Evolutionary conservation across 2,329 filamentous ascomycete species (phyloP).

Genomic region (Fusarium chaquense): DNA sequence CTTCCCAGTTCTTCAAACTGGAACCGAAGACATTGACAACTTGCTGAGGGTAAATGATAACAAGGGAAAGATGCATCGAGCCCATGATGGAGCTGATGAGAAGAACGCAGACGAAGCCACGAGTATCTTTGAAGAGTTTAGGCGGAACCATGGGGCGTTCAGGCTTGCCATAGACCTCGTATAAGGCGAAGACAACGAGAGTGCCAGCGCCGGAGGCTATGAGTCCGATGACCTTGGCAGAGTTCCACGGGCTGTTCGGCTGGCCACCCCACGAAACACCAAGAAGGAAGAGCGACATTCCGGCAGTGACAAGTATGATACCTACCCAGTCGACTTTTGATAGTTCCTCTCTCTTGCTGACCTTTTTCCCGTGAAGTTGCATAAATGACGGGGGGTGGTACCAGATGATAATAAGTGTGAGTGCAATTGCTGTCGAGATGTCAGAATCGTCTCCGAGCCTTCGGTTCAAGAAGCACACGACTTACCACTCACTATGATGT

Average conservation of each 20-base stretch:
- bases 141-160: background rate
- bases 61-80: background rate
- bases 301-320: background rate
- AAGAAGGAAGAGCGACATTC: background rate
- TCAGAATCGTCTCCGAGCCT: background rate
- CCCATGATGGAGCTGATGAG: background rate
- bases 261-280: background rate
- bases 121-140: accelerated
- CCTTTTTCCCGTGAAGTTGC: background rate
- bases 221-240: background rate
- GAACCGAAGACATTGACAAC: background rate
- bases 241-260: background rate
- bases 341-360: background rate
- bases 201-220: background rate
- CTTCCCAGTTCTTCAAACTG: background rate
- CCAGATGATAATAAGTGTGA: background rate
- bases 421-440: background rate
- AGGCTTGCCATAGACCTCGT: background rate
- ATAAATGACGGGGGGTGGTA: background rate
- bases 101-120: background rate
- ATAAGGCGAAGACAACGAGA: background rate
- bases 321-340: background rate
- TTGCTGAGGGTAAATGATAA: background rate
- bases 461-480: accelerated
- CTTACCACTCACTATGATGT: background rate